Evolutionary conservation across 164 flowering plant species (phyloP), one percentile per base, ranked within the genome.

Genomic region (Magnolia sinica): DNA sequence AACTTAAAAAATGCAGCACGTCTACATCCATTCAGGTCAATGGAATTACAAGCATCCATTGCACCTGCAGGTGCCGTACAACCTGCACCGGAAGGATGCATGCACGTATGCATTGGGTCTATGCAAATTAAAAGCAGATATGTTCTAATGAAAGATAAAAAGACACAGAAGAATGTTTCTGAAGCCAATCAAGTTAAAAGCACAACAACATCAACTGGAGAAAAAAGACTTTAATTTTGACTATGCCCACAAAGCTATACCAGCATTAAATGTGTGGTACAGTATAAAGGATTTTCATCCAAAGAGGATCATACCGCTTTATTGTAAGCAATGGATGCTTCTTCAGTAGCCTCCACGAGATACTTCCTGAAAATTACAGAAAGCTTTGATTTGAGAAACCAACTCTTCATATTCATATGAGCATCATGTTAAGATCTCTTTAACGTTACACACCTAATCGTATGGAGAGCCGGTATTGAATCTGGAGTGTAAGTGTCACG

Each of bases 311-410:
- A 70, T 85, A 94, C 99, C 83, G 95, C 99, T 88, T 91, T 96
- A 80, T 91, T 94, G 74, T 91, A 96, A 67, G 99, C 93, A 73
- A 88, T 86, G 23, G 97, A 92, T 85, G 95, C 97, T 88, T 96
- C 99, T 78, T 96, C 96, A 24, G 97, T 92, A 68, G 99, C 97
- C 81, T 94, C 95, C 72, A 91, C 83, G 72, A 96, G 91, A 84
- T 89, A 92, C 74, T 89, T 91, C 89, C 98, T 96, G 87, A 31
- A 76, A 69, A 78, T 31, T 78, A 82, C 71, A 74, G 74, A 4
- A 16, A 71, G 16, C 8, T 76, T 66, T 61, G 65, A 74, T 16
- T 51, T 49, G 29, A 74, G 20, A 70, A 29, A 75, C n/a, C 14
- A 20, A 55, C 27, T 76, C 59, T 24, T 11, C 13, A 58, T 52